A percentile compares a stretch with the other conserved stretches of the same genome.
Conservation (phyloP, 768 basidiomycete genomes). For the Crepidotus variabilis region DNA sequence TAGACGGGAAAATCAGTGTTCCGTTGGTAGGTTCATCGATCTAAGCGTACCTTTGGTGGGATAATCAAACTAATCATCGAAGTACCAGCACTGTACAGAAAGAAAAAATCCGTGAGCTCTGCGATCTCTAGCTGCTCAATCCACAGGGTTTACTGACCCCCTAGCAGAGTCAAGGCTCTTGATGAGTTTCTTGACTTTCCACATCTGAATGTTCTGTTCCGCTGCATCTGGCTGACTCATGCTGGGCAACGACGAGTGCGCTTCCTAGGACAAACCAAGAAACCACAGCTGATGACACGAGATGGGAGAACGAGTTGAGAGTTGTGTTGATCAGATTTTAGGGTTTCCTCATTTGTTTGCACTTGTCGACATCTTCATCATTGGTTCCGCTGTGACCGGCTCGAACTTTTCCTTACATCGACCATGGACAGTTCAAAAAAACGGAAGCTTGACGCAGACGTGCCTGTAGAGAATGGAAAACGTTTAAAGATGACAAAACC, state of each 20-base stretch:
- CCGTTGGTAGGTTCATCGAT: conserved; percentile 11
- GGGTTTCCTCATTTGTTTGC: conserved; percentile 28
- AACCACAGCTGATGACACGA: conserved; percentile 21
- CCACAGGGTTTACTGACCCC: conserved; percentile 44
- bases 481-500: conserved; percentile 26
- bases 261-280: conserved; percentile 26
- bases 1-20: conserved; percentile 8
- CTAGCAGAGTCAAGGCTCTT: conserved; percentile 94
- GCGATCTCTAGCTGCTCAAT: conserved; percentile 2
- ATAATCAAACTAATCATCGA: conserved; percentile 99
- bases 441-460: conserved; percentile 31
- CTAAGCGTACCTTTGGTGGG: conserved; percentile 73
- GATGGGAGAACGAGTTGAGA: conserved; percentile 17
- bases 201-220: conserved; percentile 96
- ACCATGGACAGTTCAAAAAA: conserved; percentile 25
- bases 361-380: conserved; percentile 21
- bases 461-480: conserved; percentile 21
- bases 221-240: conserved; percentile 77
- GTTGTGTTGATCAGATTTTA: conserved; percentile 21
- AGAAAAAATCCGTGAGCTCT: conserved; percentile 18
- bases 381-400: conserved; percentile 13
- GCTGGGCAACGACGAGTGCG: conserved; percentile 36
- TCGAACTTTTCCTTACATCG: not conserved
- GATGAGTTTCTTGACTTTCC: conserved; percentile 99
- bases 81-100: conserved; percentile 72